Conservation (phyloP, 2,329 filamentous ascomycete genomes). For the Trichoderma cornu-damae region DNA sequence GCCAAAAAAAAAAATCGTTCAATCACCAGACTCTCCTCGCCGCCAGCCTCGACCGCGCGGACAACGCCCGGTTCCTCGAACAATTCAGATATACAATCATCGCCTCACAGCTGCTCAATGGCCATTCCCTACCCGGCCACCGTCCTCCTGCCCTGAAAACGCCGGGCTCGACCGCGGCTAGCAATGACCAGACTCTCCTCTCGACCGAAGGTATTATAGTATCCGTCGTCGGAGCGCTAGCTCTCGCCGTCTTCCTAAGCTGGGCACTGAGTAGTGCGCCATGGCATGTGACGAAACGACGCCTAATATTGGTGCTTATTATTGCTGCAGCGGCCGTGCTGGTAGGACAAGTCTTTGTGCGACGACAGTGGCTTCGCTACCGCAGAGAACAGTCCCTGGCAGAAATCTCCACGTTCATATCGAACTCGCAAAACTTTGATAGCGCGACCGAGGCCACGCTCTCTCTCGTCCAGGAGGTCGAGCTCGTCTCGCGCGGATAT, state of each 20-base stretch:
- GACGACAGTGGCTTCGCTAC: conserved; percentile 76
- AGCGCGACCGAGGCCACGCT: conserved; percentile 69
- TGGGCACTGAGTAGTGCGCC: conserved; percentile 57
- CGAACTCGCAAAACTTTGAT: conserved; percentile 75
- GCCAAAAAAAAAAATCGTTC: no score
- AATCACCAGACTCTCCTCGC: conserved; percentile 59
- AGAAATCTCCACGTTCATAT: conserved; percentile 63
- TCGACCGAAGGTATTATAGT: conserved; percentile 48
- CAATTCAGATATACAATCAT: conserved; percentile 91
- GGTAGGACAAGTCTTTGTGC: conserved; percentile 63
- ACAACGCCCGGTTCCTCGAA: conserved; percentile 82
- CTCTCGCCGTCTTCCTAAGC: conserved; percentile 66
- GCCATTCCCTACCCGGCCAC: conserved; percentile 50
- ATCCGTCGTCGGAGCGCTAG: conserved; percentile 46
- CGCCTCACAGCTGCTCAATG: conserved; percentile 80
- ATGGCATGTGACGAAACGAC: conserved; percentile 52
- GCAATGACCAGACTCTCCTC: conserved; percentile 29
- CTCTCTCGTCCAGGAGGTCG: conserved; percentile 87
- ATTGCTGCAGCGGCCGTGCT: conserved; percentile 51
- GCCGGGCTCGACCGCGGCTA: conserved; percentile 15
- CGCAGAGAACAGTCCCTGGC: conserved; percentile 68
- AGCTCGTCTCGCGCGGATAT: conserved; percentile 87
- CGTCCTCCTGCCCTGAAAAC: conserved; percentile 25
- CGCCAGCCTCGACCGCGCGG: conserved; percentile 66
- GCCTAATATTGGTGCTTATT: conserved; percentile 45